Conservation (phyloP, 192 early-diverging fungal genomes). For the Backusella mclennaniae region DNA sequence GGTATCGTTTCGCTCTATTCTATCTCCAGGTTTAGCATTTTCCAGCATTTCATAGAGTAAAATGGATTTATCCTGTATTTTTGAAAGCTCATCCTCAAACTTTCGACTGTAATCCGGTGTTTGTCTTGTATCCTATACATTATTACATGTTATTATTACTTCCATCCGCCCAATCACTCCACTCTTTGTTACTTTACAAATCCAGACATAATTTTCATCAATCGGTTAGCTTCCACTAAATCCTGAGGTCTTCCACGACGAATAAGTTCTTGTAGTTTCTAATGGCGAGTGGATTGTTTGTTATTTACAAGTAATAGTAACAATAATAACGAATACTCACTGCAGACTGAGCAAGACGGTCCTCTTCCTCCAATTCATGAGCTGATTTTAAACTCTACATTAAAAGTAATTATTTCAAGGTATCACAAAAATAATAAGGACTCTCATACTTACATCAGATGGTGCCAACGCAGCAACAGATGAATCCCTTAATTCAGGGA, state of each 20-base stretch:
- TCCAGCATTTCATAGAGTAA: conserved; percentile 83
- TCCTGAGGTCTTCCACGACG: conserved; percentile 91
- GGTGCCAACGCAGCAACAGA: conserved; percentile 60
- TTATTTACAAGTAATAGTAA: neutral
- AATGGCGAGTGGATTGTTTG: neutral
- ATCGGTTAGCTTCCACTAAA: conserved; percentile 90
- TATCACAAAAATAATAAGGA: neutral
- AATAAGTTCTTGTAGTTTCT: conserved; percentile 96
- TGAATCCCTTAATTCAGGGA: conserved; percentile 62
- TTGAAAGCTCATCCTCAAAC: conserved; percentile 77
- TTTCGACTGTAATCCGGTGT: conserved; percentile 87
- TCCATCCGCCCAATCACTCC: neutral
- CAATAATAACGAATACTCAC: conserved; percentile 39
- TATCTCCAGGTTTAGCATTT: conserved; percentile 59
- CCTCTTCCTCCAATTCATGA: conserved; percentile 92
- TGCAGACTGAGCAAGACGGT: conserved; percentile 76
- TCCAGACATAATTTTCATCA: conserved; percentile 98
- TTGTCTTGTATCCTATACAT: conserved; percentile 44
- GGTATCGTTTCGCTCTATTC: conserved; percentile 7
- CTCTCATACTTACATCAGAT: conserved; percentile 29
- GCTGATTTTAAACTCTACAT: conserved; percentile 78
- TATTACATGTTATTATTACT: neutral
- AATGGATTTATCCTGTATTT: conserved; percentile 71
- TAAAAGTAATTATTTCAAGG: conserved; percentile 10
- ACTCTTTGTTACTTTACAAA: conserved; percentile 58